phyloP scores from a whole-genome alignment of 2,329 filamentous ascomycete species.

The Allantophomopsis cytisporea region DNA sequence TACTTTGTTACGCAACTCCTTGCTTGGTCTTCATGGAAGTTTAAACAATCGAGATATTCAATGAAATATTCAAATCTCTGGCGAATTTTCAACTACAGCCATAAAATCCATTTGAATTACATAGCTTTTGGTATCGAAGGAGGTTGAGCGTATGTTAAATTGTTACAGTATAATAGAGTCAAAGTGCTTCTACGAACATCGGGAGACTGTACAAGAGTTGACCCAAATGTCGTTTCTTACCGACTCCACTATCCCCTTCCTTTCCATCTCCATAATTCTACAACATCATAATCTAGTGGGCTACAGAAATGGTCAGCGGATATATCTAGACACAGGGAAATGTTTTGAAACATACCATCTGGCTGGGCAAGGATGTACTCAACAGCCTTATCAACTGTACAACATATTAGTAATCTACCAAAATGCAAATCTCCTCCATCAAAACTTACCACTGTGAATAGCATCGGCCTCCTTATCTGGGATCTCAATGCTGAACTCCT shows the following conservation, averaged over 20 bases:
- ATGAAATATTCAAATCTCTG: no score
- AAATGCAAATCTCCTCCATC: neutral
- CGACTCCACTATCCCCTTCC: neutral
- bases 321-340: no score
- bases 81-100: no score
- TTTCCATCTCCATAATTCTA: slow-evolving; percentile 7
- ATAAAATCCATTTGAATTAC: no score
- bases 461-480: slow-evolving; percentile 68
- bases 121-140: no score
- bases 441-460: slow-evolving; percentile 58
- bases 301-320: slow-evolving; percentile 8
- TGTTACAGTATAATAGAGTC: slow-evolving; percentile 19
- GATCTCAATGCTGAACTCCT: slow-evolving; percentile 64
- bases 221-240: neutral
- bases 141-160: slow-evolving; percentile 7
- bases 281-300: slow-evolving; percentile 12
- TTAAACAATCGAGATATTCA: no score
- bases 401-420: slow-evolving; percentile 10
- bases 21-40: no score
- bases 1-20: no score
- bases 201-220: slow-evolving; percentile 14
- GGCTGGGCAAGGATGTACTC: slow-evolving; percentile 64
- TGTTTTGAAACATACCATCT: slow-evolving; percentile 44
- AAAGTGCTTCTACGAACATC: slow-evolving; percentile 13
- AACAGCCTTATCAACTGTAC: slow-evolving; percentile 59